Evolutionary conservation across 345 rosid species (phyloP), one percentile per base, ranked within the genome.

Genomic region (Excoecaria agallocha): DNA sequence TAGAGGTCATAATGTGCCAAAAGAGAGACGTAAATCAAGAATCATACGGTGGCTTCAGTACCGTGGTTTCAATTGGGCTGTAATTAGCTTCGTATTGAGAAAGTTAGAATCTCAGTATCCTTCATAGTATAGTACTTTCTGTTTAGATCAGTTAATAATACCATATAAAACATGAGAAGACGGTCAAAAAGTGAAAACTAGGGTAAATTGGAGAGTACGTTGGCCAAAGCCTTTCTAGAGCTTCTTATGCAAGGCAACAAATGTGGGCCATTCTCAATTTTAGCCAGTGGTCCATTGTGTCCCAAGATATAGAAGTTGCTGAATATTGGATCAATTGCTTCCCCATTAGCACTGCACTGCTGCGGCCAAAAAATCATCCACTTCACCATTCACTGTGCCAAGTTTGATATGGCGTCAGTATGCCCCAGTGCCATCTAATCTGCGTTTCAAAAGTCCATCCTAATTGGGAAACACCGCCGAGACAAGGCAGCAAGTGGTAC

Each of bases 11-110:
- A 87, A 90, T 76, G 86, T 79, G 19, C 81, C 98, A 11, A 64
- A 66, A 61, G 94, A 92, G 72, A 89, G 80, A 19, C 94, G 90
- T 35, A 92, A 90, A 80, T 66, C 89, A 66, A 90, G 96, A 84
- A 85, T 94, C 12, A 76, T 94, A 41, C 81, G 92, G 76, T 92
- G 97, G 98, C 97, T 92, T 74, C 97, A 92, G 84, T 92, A 92
- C 79, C 87, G 96, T 17, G 94, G 97, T 50, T 89, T 89, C 80
- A 89, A 86, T 73, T 92, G 94, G 93, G 86, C 86, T 35, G 90
- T 90, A 12, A 86, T 87, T 68, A 48, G 77, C 73, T 77, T 80
- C 78, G 78, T 90, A 52, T 43, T 90, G 66, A 90, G 81, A 80
- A 90, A 87, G 75, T 79, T 94, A 74, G 94, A 90, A 77, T 81